A percentile compares a stretch with the other conserved stretches of the same genome.
phyloP scores from a whole-genome alignment of 2,329 filamentous ascomycete genomes.

The Nigrospora osmanthi region DNA sequence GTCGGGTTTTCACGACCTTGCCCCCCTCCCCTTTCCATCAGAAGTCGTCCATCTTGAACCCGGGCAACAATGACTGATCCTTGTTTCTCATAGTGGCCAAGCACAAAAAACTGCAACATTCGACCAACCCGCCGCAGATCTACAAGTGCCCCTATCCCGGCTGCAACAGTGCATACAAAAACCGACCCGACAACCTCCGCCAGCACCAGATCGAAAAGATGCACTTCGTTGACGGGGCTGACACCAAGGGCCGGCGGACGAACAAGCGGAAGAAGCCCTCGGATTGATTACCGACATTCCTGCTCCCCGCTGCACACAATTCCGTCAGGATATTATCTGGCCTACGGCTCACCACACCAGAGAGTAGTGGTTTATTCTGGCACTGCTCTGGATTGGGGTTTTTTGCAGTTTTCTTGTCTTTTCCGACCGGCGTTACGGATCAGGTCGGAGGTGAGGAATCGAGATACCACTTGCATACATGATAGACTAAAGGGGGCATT shows the following conservation, averaged over 20 bases:
- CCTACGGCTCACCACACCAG: no score
- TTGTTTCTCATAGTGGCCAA: conserved; percentile 33
- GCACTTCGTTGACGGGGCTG: conserved; percentile 40
- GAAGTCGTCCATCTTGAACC: no score
- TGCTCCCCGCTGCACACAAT: no score
- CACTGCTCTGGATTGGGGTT: no score
- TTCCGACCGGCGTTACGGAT: no score
- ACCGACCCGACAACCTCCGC: conserved; percentile 45
- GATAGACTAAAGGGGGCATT: not conserved
- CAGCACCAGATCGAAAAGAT: conserved; percentile 50
- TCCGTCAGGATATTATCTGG: no score
- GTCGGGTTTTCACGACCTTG: no score
- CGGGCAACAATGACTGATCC: no score
- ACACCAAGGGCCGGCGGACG: conserved; percentile 25
- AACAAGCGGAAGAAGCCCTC: conserved; percentile 38
- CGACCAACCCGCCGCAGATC: conserved; percentile 37
- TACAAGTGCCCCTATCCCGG: conserved; percentile 46
- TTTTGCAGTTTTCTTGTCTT: no score
- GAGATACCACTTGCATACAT: conserved; percentile 1
- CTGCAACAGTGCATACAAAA: conserved; percentile 47
- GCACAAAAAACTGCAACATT: conserved; percentile 48
- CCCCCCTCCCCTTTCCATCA: no score
- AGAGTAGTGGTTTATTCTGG: no score
- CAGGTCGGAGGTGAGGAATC: no score
- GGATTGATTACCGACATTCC: not conserved